Percentiles rank a stretch among this genome's conserved stretches.
phyloP scores from a whole-genome alignment of 139 green algal species.

The Pleodorina starrii region DNA sequence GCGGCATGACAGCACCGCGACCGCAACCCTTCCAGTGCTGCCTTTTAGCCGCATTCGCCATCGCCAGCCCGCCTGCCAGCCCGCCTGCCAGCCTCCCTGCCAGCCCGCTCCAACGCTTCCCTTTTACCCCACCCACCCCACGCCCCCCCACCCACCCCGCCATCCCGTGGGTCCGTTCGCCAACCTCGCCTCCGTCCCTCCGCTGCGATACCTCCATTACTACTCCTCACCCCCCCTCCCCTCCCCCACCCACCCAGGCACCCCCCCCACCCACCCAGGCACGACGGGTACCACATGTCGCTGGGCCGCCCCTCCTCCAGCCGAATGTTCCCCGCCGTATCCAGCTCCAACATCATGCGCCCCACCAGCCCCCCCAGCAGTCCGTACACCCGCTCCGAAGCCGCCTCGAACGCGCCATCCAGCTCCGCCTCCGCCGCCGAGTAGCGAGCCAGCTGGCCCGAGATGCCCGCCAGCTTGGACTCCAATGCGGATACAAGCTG shows the following conservation, averaged over 20 bases:
- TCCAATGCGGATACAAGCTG: background rate
- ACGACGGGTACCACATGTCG: slow-evolving; percentile 78
- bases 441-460: background rate
- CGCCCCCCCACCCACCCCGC: no score
- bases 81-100: no score
- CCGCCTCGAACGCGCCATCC: slow-evolving; percentile 26
- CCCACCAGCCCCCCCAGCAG: slow-evolving; percentile 59
- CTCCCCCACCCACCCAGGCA: background rate
- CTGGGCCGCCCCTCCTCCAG: slow-evolving; percentile 75
- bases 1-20: no score
- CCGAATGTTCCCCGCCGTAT: slow-evolving; percentile 85
- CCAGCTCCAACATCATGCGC: slow-evolving; percentile 80
- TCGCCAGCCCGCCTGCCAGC: no score
- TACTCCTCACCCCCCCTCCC: no score
- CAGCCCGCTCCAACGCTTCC: no score
- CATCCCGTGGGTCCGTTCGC: no score
- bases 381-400: slow-evolving; percentile 41
- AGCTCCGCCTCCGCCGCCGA: slow-evolving; percentile 23
- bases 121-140: no score
- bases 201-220: no score
- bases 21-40: no score
- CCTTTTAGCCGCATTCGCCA: no score
- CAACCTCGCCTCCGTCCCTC: no score
- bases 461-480: slow-evolving; percentile 22
- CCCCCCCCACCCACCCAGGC: slow-evolving; percentile 53